Conservation (phyloP, 2,329 filamentous ascomycete species). For the Annulohypoxylon truncatum region DNA sequence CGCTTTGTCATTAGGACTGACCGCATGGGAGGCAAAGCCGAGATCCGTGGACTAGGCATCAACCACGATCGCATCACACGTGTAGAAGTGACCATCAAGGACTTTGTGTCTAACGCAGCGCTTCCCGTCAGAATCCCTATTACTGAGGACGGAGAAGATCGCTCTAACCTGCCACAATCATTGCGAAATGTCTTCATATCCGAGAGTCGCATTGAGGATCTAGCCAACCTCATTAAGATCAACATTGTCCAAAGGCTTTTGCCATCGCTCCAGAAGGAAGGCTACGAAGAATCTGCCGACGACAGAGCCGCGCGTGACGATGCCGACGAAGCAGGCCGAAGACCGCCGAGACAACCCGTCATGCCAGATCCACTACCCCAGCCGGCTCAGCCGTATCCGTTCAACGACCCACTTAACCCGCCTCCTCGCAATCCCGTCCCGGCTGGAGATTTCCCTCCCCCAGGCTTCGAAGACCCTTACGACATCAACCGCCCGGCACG, state of each 20-base stretch:
- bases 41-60: slow-evolving; percentile 81
- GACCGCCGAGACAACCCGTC: slow-evolving; percentile 54
- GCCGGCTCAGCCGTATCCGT: slow-evolving; percentile 75
- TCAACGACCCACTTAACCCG: slow-evolving; percentile 72
- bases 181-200: slow-evolving; percentile 79
- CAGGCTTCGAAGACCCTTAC: slow-evolving; percentile 93
- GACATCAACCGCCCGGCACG: slow-evolving; percentile 79
- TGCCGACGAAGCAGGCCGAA: slow-evolving; percentile 57
- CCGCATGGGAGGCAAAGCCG: slow-evolving; percentile 83
- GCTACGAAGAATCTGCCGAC: slow-evolving; percentile 73
- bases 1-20: slow-evolving; percentile 85
- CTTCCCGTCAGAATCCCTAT: slow-evolving; percentile 68
- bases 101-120: slow-evolving; percentile 74
- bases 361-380: slow-evolving; percentile 64
- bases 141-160: slow-evolving; percentile 61
- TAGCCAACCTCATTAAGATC: slow-evolving; percentile 78
- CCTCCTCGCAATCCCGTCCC: slow-evolving; percentile 73
- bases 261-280: slow-evolving; percentile 80
- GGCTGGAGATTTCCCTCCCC: slow-evolving; percentile 80
- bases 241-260: slow-evolving; percentile 87
- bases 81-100: slow-evolving; percentile 78
- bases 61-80: slow-evolving; percentile 84
- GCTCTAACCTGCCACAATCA: slow-evolving; percentile 60
- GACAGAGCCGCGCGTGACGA: slow-evolving; percentile 56
- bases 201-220: slow-evolving; percentile 71